Conservation (phyloP, 2,329 filamentous ascomycete species). For the Epichloe elymi region DNA sequence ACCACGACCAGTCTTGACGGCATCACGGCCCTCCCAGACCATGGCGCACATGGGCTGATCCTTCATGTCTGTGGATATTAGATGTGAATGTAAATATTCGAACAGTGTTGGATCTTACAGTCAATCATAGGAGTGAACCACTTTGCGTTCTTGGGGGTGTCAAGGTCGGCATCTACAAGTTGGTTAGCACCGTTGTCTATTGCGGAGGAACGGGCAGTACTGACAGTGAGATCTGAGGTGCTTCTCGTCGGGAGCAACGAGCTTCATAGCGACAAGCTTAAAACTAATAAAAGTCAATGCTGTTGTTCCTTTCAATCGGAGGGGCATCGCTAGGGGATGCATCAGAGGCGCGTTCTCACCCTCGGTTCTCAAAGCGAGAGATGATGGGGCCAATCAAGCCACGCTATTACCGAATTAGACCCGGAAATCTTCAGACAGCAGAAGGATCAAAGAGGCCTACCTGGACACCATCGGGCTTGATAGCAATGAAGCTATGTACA, state of each 20-base stretch:
- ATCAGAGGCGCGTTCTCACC: slow-evolving; percentile 35
- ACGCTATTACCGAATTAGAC: slow-evolving; percentile 44
- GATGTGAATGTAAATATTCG: neutral
- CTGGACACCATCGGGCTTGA: slow-evolving; percentile 99
- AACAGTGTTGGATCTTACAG: slow-evolving; percentile 48
- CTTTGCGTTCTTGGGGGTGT: slow-evolving; percentile 54
- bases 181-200: slow-evolving; percentile 14
- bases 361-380: slow-evolving; percentile 93
- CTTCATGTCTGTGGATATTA: slow-evolving; percentile 3
- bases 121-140: slow-evolving; percentile 93
- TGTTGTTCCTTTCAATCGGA: neutral
- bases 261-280: slow-evolving; percentile 98
- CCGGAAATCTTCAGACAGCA: neutral
- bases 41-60: slow-evolving; percentile 77
- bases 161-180: slow-evolving; percentile 60
- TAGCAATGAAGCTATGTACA: slow-evolving; percentile 82
- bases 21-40: slow-evolving; percentile 99
- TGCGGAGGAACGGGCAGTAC: slow-evolving; percentile 16
- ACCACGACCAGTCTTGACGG: slow-evolving; percentile 95
- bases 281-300: slow-evolving; percentile 28
- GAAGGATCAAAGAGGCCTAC: slow-evolving; percentile 35
- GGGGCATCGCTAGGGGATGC: neutral
- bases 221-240: slow-evolving; percentile 94
- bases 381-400: slow-evolving; percentile 97
- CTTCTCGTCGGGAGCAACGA: slow-evolving; percentile 74